These are phyloP conservation scores for Kwoniella dejecticola DNA, from an alignment of 768 basidiomycete genomes.

Conservation along the genomic window DNA sequence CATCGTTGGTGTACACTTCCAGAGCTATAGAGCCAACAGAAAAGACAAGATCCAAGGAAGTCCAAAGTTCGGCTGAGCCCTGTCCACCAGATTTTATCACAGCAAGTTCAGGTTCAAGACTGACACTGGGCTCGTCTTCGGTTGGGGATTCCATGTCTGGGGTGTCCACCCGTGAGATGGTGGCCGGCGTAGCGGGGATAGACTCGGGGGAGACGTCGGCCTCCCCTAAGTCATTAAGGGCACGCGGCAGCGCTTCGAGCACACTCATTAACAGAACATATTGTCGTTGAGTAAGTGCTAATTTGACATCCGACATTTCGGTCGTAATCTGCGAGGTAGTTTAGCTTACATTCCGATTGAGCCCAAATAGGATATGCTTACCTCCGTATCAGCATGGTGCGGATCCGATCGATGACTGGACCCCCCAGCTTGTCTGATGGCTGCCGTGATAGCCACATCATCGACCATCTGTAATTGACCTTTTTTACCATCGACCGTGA, in stretches of 20 bases:
- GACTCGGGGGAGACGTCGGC: constrained; percentile 48
- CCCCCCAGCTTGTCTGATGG: constrained; percentile 66
- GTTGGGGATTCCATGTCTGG: constrained; percentile 10
- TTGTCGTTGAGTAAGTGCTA: constrained; percentile 42
- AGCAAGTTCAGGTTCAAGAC: constrained; percentile 57
- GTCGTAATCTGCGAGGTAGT: constrained; percentile 28
- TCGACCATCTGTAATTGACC: constrained; percentile 83
- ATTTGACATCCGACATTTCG: constrained; percentile 47
- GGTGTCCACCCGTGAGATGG: constrained; percentile 20
- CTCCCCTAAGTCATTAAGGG: constrained; percentile 57
- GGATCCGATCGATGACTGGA: constrained; percentile 62
- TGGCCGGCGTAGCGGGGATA: constrained; percentile 28
- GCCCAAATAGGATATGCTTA: constrained; percentile 52
- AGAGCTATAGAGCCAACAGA: constrained; percentile 72
- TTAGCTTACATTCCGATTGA: constrained; percentile 26
- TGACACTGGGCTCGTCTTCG: constrained; percentile 35
- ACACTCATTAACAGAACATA: constrained; percentile 44
- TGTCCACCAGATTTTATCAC: constrained; percentile 42
- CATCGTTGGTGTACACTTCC: constrained; percentile 77
- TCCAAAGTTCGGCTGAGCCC: constrained; percentile 61
- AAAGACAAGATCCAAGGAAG: constrained; percentile 72
- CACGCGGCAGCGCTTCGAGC: constrained; percentile 62
- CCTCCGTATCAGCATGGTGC: constrained; percentile 73
- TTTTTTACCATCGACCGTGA: constrained; percentile 60
- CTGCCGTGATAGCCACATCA: constrained; percentile 74